A percentile compares a stretch with the other conserved stretches of the same genome.
Conservation (phyloP, 768 basidiomycete species). For the Dacryopinax spathularia region DNA sequence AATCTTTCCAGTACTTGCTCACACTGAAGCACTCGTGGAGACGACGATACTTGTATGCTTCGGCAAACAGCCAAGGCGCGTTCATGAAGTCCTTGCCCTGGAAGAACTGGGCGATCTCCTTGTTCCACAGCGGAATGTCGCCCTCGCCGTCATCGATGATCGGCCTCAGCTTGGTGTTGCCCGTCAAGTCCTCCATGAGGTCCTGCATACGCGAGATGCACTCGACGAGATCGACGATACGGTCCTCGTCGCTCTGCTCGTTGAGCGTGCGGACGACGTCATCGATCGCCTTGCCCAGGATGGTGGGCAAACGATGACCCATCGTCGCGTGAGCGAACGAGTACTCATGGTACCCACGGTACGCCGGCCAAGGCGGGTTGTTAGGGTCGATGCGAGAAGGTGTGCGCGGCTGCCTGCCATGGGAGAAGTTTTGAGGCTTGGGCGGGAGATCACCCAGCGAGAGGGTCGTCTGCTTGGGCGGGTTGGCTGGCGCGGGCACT, state of each 20-base stretch:
- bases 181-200: slow-evolving; percentile 75
- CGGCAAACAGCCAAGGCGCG: slow-evolving; percentile 91
- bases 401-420: slow-evolving; percentile 23
- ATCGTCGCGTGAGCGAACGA: slow-evolving; percentile 86
- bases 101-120: slow-evolving; percentile 89
- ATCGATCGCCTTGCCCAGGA: slow-evolving; percentile 89
- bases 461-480: slow-evolving; percentile 11
- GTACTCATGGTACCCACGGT: slow-evolving; percentile 44
- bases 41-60: slow-evolving; percentile 84
- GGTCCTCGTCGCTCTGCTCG: slow-evolving; percentile 68
- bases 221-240: slow-evolving; percentile 64
- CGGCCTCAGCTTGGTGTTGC: slow-evolving; percentile 62
- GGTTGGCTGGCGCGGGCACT: neutral
- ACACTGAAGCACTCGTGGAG: slow-evolving; percentile 87
- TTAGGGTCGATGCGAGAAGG: slow-evolving; percentile 28
- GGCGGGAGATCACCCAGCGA: slow-evolving; percentile 13
- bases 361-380: slow-evolving; percentile 31
- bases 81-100: slow-evolving; percentile 93
- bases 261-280: slow-evolving; percentile 82
- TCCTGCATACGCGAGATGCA: slow-evolving; percentile 84
- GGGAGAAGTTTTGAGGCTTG: neutral
- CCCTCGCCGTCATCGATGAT: slow-evolving; percentile 84
- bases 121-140: slow-evolving; percentile 92
- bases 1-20: slow-evolving; percentile 76
- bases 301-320: slow-evolving; percentile 90